Evolutionary conservation across 2,329 filamentous ascomycete species (phyloP).

Genomic region (Pseudogymnoascus sp.): DNA sequence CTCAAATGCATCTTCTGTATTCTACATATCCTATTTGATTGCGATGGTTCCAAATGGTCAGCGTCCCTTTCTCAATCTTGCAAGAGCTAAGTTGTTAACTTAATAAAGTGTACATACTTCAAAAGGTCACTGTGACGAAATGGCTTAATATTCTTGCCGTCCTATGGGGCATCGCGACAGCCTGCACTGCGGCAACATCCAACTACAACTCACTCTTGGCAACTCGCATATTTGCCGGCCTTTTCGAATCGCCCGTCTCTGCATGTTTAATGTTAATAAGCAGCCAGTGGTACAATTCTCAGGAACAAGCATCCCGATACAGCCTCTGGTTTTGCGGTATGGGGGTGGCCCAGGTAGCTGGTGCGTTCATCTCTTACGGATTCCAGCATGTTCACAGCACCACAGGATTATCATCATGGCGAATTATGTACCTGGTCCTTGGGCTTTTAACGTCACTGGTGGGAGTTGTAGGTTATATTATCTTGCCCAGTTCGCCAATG

Average conservation of each 20-base stretch:
- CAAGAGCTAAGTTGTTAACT: neutral
- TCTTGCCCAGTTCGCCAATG: conserved; percentile 42
- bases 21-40: conserved; percentile 54
- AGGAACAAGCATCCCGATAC: conserved; percentile 52
- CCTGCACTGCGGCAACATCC: conserved; percentile 45
- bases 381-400: conserved; percentile 42
- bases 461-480: conserved; percentile 36
- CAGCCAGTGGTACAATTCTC: conserved; percentile 50
- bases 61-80: conserved; percentile 15
- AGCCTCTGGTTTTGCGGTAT: conserved; percentile 55
- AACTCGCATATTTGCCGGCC: conserved; percentile 50
- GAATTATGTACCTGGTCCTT: conserved; percentile 46
- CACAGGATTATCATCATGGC: conserved; percentile 42
- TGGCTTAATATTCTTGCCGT: conserved; percentile 52
- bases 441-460: conserved; percentile 39
- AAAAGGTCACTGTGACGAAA: conserved; percentile 53
- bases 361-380: conserved; percentile 42
- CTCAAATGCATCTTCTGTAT: conserved; percentile 54
- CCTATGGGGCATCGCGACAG: conserved; percentile 51
- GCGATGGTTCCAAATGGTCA: conserved; percentile 54
- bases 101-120: conserved; percentile 46
- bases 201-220: conserved; percentile 48
- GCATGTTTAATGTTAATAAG: conserved; percentile 55
- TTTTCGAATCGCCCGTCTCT: conserved; percentile 54
- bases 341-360: conserved; percentile 48